Percentiles rank a stretch among this genome's conserved stretches.
Evolutionary conservation across 257 asterid genomes (phyloP).

Genomic region (Eucommia ulmoides): DNA sequence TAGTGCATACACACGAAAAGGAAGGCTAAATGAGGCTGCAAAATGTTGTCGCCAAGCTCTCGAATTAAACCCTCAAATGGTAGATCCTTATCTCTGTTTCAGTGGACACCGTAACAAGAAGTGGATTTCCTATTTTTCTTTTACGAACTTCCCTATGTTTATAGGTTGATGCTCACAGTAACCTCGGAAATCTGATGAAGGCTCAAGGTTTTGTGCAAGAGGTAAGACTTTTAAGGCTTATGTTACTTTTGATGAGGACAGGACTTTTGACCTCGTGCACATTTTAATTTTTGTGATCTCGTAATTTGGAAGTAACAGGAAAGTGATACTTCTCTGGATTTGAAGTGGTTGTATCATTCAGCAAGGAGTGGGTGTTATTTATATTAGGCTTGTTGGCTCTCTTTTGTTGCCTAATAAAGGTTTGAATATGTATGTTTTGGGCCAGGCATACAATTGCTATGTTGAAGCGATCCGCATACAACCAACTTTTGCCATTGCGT

Average conservation of each 20-base stretch:
- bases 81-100: conserved; percentile 16
- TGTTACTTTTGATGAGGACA: too few species aligned
- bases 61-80: conserved; percentile 81
- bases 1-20: conserved; percentile 95
- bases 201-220: conserved; percentile 94
- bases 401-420: neutral
- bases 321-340: neutral
- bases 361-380: neutral
- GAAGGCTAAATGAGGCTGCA: conserved; percentile 90
- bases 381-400: neutral
- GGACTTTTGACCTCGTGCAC: too few species aligned
- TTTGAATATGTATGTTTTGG: conserved; percentile 6
- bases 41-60: conserved; percentile 99
- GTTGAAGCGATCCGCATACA: conserved; percentile 85
- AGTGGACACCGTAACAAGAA: too few species aligned
- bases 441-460: conserved; percentile 86
- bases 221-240: too few species aligned
- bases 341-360: neutral
- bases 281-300: too few species aligned
- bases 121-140: conserved; percentile 5
- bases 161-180: conserved; percentile 99
- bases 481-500: conserved; percentile 94
- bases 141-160: conserved; percentile 12
- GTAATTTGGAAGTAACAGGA: neutral
- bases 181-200: conserved; percentile 97